Percentiles rank a stretch among this genome's conserved stretches.
Evolutionary conservation across 257 asterid species (phyloP).

Genomic region (Cruciata laevipes): DNA sequence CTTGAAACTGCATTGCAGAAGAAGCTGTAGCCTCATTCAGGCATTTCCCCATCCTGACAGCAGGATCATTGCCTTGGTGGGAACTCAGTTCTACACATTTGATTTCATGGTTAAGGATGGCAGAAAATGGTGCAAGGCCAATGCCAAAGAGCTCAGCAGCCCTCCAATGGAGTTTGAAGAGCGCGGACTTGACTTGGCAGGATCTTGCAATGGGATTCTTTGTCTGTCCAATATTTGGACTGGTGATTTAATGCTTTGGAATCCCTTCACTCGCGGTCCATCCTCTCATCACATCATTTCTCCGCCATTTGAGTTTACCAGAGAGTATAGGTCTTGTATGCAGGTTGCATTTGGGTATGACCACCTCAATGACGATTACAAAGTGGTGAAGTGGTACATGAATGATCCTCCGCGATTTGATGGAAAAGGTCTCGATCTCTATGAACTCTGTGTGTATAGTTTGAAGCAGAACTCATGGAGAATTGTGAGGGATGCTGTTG

Average conservation of each 20-base stretch:
- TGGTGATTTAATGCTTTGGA: neutral
- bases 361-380: neutral
- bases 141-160: neutral
- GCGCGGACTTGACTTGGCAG: neutral
- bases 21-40: neutral
- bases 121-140: neutral
- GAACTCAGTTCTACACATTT: neutral
- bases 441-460: neutral
- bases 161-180: neutral
- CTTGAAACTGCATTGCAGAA: neutral
- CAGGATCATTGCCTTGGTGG: neutral
- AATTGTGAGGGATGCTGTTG: neutral
- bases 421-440: neutral
- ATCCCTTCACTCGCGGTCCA: neutral
- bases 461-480: slow-evolving; percentile 5
- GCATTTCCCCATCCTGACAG: neutral
- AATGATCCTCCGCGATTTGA: neutral
- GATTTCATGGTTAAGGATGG: neutral
- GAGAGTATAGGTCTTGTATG: neutral
- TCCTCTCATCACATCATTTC: neutral
- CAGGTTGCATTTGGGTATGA: neutral
- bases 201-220: neutral
- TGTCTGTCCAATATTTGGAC: neutral
- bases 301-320: neutral
- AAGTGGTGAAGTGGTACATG: neutral